A percentile compares a stretch with the other conserved stretches of the same genome.
Evolutionary conservation across 164 flowering plant species (phyloP).

Genomic region (Vitis rotundifolia): DNA sequence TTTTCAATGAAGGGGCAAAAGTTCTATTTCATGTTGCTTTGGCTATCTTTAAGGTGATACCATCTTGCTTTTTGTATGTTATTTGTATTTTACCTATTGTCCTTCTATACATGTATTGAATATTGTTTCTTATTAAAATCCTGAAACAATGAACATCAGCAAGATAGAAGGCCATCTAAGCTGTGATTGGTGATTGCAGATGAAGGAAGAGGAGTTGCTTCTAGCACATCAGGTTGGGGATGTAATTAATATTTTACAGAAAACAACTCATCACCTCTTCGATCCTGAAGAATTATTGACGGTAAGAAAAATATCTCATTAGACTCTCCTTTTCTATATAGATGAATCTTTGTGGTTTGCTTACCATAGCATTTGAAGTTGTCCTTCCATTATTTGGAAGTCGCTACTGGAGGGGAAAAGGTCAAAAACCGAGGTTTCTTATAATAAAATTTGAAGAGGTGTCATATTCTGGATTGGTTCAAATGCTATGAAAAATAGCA

Average conservation of each 20-base stretch:
- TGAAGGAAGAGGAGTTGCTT: conserved; percentile 90
- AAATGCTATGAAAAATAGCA: too few species aligned
- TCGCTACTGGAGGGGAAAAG: too few species aligned
- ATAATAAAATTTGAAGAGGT: too few species aligned
- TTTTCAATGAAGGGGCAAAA: conserved; percentile 91
- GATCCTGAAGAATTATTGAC: conserved; percentile 93
- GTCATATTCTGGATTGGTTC: too few species aligned
- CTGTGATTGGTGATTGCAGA: conserved; percentile 47
- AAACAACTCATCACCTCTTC: conserved; percentile 83
- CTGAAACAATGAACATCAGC: not conserved
- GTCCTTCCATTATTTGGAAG: too few species aligned
- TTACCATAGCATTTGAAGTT: not conserved
- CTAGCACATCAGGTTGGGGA: conserved; percentile 78
- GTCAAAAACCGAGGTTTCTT: too few species aligned
- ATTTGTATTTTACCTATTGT: not conserved
- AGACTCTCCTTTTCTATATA: not conserved
- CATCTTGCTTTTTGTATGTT: not conserved
- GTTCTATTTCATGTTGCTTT: conserved; percentile 87
- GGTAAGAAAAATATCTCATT: conserved; percentile 36
- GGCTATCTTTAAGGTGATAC: conserved; percentile 81
- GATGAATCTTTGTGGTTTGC: not conserved
- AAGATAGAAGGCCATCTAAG: not conserved
- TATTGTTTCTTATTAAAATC: not conserved
- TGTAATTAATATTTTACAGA: conserved; percentile 74
- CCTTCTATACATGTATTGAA: not conserved